Evolutionary conservation across 208 protist genomes (phyloP).

Genomic region (Willaertia magna): DNA sequence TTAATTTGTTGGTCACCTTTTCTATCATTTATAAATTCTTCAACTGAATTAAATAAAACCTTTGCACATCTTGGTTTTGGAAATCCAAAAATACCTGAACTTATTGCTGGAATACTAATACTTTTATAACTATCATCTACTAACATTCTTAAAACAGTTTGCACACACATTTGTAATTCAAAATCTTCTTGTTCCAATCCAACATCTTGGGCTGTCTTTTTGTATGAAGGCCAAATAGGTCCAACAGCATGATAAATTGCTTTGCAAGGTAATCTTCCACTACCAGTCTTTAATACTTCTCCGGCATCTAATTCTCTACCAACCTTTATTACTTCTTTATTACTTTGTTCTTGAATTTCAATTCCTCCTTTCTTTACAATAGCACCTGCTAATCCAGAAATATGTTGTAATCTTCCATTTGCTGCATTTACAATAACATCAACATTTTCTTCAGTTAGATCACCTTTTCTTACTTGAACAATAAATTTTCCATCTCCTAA

Average conservation of each 20-base stretch:
- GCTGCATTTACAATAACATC: background rate
- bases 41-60: background rate
- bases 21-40: background rate
- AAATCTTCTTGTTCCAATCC: background rate
- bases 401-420: background rate
- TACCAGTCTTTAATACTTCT: background rate
- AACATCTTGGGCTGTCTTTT: background rate
- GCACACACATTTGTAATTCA: background rate
- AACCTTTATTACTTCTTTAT: background rate
- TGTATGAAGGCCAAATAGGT: background rate
- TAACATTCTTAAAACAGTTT: background rate
- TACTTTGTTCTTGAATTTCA: background rate
- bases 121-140: background rate
- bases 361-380: background rate
- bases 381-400: background rate
- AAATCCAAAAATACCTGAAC: background rate
- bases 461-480: background rate
- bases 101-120: background rate
- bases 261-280: background rate
- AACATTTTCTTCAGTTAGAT: background rate
- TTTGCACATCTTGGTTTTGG: background rate
- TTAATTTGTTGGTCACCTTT: no score
- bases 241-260: background rate
- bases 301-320: background rate
- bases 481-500: no score